These are phyloP conservation scores for Fusarium neocosmosporiellum DNA, from an alignment of 2,329 filamentous ascomycete genomes.

Conservation along the genomic window DNA sequence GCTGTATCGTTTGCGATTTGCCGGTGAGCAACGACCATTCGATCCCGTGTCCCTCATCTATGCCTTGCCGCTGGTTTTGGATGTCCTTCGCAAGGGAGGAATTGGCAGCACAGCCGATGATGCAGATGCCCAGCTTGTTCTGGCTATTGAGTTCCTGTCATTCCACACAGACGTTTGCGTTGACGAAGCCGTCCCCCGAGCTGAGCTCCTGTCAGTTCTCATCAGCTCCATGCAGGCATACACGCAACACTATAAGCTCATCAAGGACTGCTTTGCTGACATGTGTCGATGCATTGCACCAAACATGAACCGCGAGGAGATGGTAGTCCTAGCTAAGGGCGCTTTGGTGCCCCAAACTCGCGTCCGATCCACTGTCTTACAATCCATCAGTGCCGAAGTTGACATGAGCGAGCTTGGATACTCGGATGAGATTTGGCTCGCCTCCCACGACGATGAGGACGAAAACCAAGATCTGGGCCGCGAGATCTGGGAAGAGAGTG, in stretches of 20 bases:
- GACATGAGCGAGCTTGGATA: conserved; percentile 89
- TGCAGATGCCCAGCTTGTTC: conserved; percentile 86
- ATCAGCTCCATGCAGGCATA: conserved; percentile 88
- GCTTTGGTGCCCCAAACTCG: conserved; percentile 81
- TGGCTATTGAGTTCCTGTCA: conserved; percentile 88
- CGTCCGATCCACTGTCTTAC: conserved; percentile 86
- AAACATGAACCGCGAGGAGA: conserved; percentile 80
- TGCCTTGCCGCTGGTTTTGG: conserved; percentile 82
- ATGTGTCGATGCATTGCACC: conserved; percentile 85
- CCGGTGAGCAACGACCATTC: conserved; percentile 93
- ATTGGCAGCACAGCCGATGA: conserved; percentile 80
- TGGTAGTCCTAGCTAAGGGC: conserved; percentile 80
- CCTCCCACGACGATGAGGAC: conserved; percentile 88
- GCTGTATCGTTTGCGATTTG: conserved; percentile 88
- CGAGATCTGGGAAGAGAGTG: conserved; percentile 96
- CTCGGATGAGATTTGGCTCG: conserved; percentile 92
- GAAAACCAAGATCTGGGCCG: conserved; percentile 86
- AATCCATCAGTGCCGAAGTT: conserved; percentile 90
- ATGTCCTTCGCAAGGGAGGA: conserved; percentile 82
- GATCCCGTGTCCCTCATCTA: conserved; percentile 91
- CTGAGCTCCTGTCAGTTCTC: conserved; percentile 76
- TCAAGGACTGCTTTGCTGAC: conserved; percentile 92
- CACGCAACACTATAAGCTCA: conserved; percentile 91
- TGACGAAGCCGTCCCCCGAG: conserved; percentile 80
- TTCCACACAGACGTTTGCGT: conserved; percentile 87